Percentiles rank a stretch among this genome's conserved stretches.
Evolutionary conservation across 148 eudicot species (phyloP).

Genomic region (Agrostemma githago): DNA sequence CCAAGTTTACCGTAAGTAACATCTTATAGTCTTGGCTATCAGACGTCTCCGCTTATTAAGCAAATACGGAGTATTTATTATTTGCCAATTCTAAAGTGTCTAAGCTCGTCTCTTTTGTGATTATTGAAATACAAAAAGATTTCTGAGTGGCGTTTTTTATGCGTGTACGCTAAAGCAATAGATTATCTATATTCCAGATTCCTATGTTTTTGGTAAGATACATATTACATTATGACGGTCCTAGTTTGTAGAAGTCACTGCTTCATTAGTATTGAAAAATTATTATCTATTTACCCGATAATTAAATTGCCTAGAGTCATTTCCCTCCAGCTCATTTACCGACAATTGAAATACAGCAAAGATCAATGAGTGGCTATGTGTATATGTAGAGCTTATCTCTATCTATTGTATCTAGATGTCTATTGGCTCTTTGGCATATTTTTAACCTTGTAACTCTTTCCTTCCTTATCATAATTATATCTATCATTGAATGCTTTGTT

Average conservation of each 20-base stretch:
- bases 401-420: too few relatives aligned
- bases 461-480: background rate
- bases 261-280: background rate
- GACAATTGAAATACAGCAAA: too few relatives aligned
- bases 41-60: background rate
- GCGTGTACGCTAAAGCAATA: background rate
- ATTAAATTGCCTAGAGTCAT: too few relatives aligned
- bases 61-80: background rate
- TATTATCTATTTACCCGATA: background rate
- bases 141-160: background rate
- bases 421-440: background rate
- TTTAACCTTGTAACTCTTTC: background rate
- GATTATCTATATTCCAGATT: background rate
- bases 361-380: background rate
- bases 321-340: too few relatives aligned
- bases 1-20: conserved; percentile 84
- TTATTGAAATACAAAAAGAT: background rate
- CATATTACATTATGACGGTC: background rate
- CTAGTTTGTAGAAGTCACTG: background rate
- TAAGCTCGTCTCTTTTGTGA: conserved; percentile 6
- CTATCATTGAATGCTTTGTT: background rate
- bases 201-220: background rate
- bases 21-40: background rate
- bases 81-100: background rate
- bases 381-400: background rate